Base-by-base conservation (phyloP, 805 yeast species). In the Barnettozyma salicaria region DNA sequence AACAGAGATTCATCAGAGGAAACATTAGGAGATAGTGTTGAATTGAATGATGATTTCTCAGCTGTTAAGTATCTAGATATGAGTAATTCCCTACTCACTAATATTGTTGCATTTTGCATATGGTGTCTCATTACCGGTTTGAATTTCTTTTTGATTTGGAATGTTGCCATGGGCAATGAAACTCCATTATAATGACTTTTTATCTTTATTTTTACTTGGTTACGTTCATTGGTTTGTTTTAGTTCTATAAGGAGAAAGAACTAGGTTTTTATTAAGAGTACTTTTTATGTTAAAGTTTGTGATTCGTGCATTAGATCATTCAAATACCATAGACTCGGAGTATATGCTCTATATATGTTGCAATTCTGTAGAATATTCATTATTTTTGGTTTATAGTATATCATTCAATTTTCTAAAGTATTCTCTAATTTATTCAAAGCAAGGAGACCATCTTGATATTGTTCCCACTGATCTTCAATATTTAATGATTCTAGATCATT, bases 71-170 rank as follows among this genome's bases (percentile, higher is more conserved):
- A 57, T 42, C 48, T 45, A 27, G 68, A 65, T 36, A 61, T 64
- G 67, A 59, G 65, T 31, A 65, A 65, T 39, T 52, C 62, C 13
- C 60, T 65, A 60, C 38, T 72, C 13, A 70, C 77, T 29, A 73
- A 77, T 3, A 40, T 66, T 1, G 34, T 72, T 2, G 84, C 83
- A 0, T 53, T 73, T 3, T 19, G 65, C 1, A 70, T 87, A 9
- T 42, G 45, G 45, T 25, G 33, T 23, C 70, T 80, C 34, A 74
- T 88, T 20, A 63, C 81, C 1, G 70, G 69, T 10, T 65, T 86
- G 47, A 88, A 88, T 55, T 68, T 81, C 27, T 87, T 80, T 48
- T 57, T 75, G 49, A 49, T 75, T 27, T 61, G 68, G 14, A 65
- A 71, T 35, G 61, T 74, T 22, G 68, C 74, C 4, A 45, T 57